A percentile compares a stretch with the other conserved stretches of the same genome.
These are phyloP conservation scores for Lentinula guzmanii DNA, from an alignment of 768 basidiomycete genomes.

Conservation along the genomic window DNA sequence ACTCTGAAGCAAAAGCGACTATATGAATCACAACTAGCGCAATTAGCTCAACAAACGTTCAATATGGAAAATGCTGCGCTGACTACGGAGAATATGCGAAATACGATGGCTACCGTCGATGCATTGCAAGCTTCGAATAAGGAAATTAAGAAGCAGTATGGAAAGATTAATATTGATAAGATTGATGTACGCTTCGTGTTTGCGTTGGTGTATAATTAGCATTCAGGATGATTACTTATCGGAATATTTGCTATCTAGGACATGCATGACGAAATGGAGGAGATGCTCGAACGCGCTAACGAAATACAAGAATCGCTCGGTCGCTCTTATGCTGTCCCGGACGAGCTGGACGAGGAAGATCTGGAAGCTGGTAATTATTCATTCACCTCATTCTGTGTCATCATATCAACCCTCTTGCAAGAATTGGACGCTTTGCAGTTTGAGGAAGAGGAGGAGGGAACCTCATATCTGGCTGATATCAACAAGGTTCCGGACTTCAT, in stretches of 20 bases:
- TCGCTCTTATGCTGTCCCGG: constrained; percentile 92
- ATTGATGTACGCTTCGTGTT: constrained; percentile 70
- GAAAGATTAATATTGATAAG: constrained; percentile 95
- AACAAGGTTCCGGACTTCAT: constrained; percentile 90
- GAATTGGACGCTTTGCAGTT: constrained; percentile 93
- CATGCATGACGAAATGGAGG: constrained; percentile 98
- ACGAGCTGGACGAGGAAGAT: constrained; percentile 97
- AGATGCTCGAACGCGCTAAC: constrained; percentile 92
- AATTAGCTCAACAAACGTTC: constrained; percentile 91
- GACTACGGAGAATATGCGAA: constrained; percentile 95
- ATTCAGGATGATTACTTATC: not conserved
- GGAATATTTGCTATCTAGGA: constrained; percentile 37
- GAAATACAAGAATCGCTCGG: constrained; percentile 95
- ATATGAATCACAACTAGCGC: constrained; percentile 90
- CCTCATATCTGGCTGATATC: constrained; percentile 83
- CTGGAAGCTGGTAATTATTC: constrained; percentile 74
- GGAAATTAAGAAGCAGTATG: constrained; percentile 94
- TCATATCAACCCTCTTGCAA: constrained; percentile 22
- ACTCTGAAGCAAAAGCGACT: constrained; percentile 93
- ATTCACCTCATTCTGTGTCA: not conserved
- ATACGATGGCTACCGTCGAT: constrained; percentile 98
- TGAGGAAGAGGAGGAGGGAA: constrained; percentile 86
- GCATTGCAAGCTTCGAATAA: constrained; percentile 96
- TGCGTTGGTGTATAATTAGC: not conserved
- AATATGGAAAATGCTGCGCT: constrained; percentile 97